Conservation (phyloP, 2,329 filamentous ascomycete species). For the Ophiostoma piceae region DNA sequence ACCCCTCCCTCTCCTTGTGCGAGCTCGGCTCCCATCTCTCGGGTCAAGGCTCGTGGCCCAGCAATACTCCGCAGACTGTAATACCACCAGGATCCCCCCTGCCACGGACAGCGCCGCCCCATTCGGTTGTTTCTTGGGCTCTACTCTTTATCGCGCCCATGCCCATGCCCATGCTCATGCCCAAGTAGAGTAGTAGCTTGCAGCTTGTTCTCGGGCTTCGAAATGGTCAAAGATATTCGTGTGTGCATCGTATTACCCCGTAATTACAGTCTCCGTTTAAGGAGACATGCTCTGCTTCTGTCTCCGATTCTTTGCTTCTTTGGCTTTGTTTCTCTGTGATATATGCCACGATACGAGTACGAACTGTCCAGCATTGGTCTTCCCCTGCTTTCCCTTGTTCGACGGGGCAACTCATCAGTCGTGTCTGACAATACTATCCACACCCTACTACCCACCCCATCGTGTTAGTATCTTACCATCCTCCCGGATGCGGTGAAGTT, state of each 20-base stretch:
- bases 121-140: background rate
- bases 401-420: background rate
- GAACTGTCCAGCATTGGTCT: background rate
- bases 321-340: background rate
- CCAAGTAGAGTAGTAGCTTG: background rate
- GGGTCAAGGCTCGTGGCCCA: slow-evolving; percentile 19
- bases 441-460: background rate
- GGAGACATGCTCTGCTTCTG: background rate
- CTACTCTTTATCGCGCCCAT: background rate
- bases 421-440: background rate
- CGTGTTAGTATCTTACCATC: background rate
- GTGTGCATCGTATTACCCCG: background rate
- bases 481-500: slow-evolving; percentile 4
- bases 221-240: background rate
- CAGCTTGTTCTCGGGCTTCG: background rate
- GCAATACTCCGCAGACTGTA: slow-evolving; percentile 7
- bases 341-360: background rate
- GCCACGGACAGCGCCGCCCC: slow-evolving; percentile 6
- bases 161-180: background rate
- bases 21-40: slow-evolving; percentile 27
- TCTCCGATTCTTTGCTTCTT: background rate
- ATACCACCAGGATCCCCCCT: slow-evolving; percentile 13
- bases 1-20: slow-evolving; percentile 18
- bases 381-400: background rate
- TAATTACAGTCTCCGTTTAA: background rate